phyloP scores from a whole-genome alignment of 768 basidiomycete species.

The Termitomyces sp. region DNA sequence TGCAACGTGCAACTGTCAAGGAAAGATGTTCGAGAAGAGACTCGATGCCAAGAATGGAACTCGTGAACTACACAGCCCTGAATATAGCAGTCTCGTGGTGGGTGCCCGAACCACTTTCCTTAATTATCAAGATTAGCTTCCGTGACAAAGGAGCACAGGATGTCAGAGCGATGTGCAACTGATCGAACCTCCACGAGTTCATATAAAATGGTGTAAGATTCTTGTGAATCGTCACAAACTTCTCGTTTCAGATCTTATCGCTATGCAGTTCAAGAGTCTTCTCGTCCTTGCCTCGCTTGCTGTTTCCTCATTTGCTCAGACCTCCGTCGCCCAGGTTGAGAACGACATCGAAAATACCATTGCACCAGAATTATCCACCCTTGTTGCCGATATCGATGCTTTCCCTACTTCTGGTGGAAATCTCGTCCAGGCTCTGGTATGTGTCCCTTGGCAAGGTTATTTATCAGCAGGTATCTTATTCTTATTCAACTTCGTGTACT shows the following conservation, averaged over 20 bases:
- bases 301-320: conserved; percentile 15
- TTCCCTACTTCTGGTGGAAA: conserved; percentile 24
- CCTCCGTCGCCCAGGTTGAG: conserved; percentile 27
- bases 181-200: too few species aligned
- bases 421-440: conserved; percentile 27
- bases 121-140: conserved; percentile 2
- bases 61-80: neutral
- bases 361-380: conserved; percentile 22
- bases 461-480: neutral
- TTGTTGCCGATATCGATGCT: conserved; percentile 29
- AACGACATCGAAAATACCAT: conserved; percentile 26
- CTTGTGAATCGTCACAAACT: too few species aligned
- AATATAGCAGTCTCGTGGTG: neutral
- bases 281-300: conserved; percentile 24
- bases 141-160: neutral
- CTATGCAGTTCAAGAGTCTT: conserved; percentile 25
- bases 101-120: neutral
- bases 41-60: neutral
- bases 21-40: neutral
- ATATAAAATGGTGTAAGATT: too few species aligned
- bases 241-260: too few species aligned
- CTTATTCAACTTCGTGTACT: too few species aligned
- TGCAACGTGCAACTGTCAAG: conserved; percentile 10
- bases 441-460: neutral
- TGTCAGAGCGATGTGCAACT: neutral